Conservation (phyloP, 768 basidiomycete genomes). For the Imleria badia region DNA sequence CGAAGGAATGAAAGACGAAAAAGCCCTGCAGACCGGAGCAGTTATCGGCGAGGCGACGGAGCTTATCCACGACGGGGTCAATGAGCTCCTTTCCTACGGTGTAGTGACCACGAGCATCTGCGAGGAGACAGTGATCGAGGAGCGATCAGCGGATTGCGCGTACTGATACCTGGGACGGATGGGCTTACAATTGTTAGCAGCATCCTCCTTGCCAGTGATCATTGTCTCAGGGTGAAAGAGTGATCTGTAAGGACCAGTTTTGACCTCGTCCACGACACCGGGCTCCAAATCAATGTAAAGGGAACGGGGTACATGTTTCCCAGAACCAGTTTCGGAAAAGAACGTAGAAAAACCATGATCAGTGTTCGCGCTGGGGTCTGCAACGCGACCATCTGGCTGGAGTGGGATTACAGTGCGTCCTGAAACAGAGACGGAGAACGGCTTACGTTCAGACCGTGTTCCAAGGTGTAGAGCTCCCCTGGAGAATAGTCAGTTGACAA, state of each 20-base stretch:
- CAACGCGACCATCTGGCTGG: conserved; percentile 90
- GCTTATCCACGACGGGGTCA: conserved; percentile 94
- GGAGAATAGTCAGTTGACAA: conserved; percentile 18
- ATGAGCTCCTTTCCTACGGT: conserved; percentile 99
- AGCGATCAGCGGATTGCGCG: conserved; percentile 9
- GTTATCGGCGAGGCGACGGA: conserved; percentile 96
- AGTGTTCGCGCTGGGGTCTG: conserved; percentile 47
- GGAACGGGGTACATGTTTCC: conserved; percentile 95
- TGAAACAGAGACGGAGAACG: neutral
- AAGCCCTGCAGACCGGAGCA: conserved; percentile 98
- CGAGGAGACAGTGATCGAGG: conserved; percentile 4
- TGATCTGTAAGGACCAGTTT: conserved; percentile 85
- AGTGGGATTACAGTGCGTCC: conserved; percentile 13
- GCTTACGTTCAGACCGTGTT: conserved; percentile 93
- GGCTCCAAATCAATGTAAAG: conserved; percentile 97
- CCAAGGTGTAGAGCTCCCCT: conserved; percentile 98
- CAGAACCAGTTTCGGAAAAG: conserved; percentile 92
- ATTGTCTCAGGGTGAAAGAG: conserved; percentile 98
- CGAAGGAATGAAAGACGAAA: conserved; percentile 99
- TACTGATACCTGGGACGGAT: neutral
- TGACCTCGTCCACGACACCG: conserved; percentile 93
- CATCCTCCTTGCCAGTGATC: conserved; percentile 98
- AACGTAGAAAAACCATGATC: conserved; percentile 96
- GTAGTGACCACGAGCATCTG: conserved; percentile 98
- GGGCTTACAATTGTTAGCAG: conserved; percentile 95